Evolutionary conservation across 2,329 filamentous ascomycete genomes (phyloP).

Genomic region (Apiospora malaysiana): DNA sequence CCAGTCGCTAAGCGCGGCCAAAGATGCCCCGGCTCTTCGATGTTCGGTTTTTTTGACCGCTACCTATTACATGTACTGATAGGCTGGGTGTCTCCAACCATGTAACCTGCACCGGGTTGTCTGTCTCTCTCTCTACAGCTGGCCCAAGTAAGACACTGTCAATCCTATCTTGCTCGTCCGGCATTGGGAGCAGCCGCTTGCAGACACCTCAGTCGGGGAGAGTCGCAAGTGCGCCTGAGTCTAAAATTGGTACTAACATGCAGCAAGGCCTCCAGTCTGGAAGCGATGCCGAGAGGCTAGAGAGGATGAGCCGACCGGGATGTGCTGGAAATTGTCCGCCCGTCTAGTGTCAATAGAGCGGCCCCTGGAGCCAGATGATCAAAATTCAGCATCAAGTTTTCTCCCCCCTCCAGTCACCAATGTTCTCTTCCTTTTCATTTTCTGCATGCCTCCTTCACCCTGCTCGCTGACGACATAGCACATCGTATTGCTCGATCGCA

Average conservation of each 20-base stretch:
- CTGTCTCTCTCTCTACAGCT: not conserved
- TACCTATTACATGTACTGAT: not conserved
- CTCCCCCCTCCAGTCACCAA: not conserved
- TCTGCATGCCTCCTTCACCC: not conserved
- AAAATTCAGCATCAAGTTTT: conserved; percentile 4
- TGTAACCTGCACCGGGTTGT: not conserved
- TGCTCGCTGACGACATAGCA: conserved; percentile 10
- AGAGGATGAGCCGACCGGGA: conserved; percentile 8
- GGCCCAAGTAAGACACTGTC: not conserved
- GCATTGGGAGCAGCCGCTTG: conserved; percentile 1
- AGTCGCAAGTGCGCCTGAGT: not conserved
- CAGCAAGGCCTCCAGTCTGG: conserved; percentile 8
- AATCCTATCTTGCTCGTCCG: not conserved
- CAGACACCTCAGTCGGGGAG: conserved; percentile 6
- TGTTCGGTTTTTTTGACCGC: not conserved
- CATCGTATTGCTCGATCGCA: not conserved
- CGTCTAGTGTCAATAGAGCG: conserved; percentile 15
- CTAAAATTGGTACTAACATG: conserved; percentile 11
- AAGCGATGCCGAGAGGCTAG: conserved; percentile 17
- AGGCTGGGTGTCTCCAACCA: not conserved
- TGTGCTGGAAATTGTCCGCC: conserved; percentile 11
- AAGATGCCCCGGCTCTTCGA: not conserved
- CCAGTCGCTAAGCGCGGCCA: conserved; percentile 12
- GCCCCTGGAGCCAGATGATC: conserved; percentile 13
- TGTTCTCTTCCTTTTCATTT: conserved; percentile 1